A percentile compares a stretch with the other conserved stretches of the same genome.
Conservation (phyloP, 768 basidiomycete species). For the Tulasnella sp. region DNA sequence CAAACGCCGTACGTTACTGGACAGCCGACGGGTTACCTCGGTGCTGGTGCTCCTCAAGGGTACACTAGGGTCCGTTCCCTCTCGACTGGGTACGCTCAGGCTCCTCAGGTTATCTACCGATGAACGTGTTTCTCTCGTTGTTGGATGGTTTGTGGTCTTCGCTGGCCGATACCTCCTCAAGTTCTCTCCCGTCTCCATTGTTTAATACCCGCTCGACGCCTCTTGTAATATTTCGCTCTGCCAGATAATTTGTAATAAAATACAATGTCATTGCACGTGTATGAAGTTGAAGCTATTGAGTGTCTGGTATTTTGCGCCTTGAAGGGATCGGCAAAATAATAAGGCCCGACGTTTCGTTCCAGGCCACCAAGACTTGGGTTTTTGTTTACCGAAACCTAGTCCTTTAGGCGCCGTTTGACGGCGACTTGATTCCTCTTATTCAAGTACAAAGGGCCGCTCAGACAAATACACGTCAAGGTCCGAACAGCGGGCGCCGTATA, state of each 20-base stretch:
- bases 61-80: conserved; percentile 33
- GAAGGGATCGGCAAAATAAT: too few species aligned
- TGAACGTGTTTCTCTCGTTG: background rate
- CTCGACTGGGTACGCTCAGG: conserved; percentile 37
- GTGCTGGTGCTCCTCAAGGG: conserved; percentile 28
- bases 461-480: too few species aligned
- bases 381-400: too few species aligned
- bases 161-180: background rate
- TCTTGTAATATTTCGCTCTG: background rate
- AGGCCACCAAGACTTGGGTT: too few species aligned
- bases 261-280: conserved; percentile 1
- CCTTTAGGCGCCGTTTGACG: too few species aligned
- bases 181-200: background rate
- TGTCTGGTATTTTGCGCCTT: too few species aligned
- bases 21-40: conserved; percentile 24
- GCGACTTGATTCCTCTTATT: too few species aligned
- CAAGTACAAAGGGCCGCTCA: too few species aligned
- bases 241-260: background rate
- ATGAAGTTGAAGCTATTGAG: background rate
- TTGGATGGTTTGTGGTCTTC: background rate
- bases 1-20: background rate
- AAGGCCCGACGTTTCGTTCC: too few species aligned
- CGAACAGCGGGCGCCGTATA: too few species aligned
- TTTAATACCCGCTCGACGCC: background rate
- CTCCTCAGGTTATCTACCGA: background rate